Evolutionary conservation across 2,329 filamentous ascomycete genomes (phyloP), one percentile per base, ranked within the genome.

Genomic region (Arthrobotrys entomopaga): DNA sequence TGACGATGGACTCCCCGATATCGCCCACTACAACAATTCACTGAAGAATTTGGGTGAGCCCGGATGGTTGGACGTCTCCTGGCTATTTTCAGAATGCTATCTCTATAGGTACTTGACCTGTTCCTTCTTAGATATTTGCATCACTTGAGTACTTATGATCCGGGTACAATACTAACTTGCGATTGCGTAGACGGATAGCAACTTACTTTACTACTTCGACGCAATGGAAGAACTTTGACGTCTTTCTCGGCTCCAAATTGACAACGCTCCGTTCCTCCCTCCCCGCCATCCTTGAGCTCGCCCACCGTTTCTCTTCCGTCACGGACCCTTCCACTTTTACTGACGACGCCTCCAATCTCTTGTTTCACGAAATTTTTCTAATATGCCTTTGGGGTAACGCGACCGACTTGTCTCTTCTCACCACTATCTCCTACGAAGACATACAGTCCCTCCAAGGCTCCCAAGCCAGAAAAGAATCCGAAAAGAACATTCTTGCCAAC

Each of bases 351-450:
- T 91, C 96, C 80, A 87, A 88, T 80, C 82, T 93, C 0, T 84
- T 97, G 24, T 98, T 98, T 83, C 86, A 86, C 22, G 94, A 98
- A 81, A 96, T 98, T 90, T 93, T 90, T 82, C 92, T 97, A 84
- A 95, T 97, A 78, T 97, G 93, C 80, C 87, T 98, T 1, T 98
- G 94, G 94, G 94, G 94, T 10, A 98, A 98, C 81, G 95, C 94
- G 1, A 98, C 94, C 0, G 95, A 98, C 81, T 85, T 98, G 13
- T 96, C 92, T 0, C 89, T 98, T 19, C 85, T 98, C 65, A 97
- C 93, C 0, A 93, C 90, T 78, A 86, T 97, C 65, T 92, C 91
- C 1, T 97, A 97, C 81, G 93, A 97, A 79, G 95, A 98, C 80
- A 96, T 99, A 77, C 94, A 98, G 83, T 96, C 96, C 82, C 86